Base-by-base conservation (phyloP, 2,329 filamentous ascomycete species). In the Beauveria pseudobassiana region DNA sequence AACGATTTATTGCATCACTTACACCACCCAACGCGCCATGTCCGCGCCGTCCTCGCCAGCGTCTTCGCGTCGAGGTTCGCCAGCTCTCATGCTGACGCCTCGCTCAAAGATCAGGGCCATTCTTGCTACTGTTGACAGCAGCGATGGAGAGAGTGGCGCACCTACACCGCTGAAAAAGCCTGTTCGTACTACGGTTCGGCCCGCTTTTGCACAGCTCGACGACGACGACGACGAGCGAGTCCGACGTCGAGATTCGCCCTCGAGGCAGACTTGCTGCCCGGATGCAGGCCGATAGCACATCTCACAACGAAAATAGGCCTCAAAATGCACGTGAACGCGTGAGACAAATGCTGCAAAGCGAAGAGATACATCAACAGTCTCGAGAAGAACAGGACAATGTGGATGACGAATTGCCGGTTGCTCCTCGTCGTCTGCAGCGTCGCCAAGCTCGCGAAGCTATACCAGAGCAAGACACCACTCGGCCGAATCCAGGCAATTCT, bases 261-360 rank as follows among this genome's bases (percentile, higher is more conserved):
- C 80, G 82, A 60, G 87, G 87, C 26, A 82, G 83, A 58, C 77
- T 90, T 66, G 87, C 87, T 14, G 80, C 87, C 18, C 80, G 84
- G 57, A 85, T 91, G 80, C 80, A 82, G 64, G 80, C 71, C 38
- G 61, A 66, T 9, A 66, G 66, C 12, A 63, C 60, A 26, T 40
- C 60, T 28, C 24, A 28, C 42, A 55, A 54, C n/a, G 57, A 26
- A 26, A 67, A 67, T 1, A 64, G 68, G 28, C 62, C 69, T 2
- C 72, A 72, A 49, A 74, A 71, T 52, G 73, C 75, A 4, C 71
- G 74, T 56, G 76, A 79, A 63, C 75, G 78, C 63, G 73, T 77
- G 42, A 78, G 71, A 67, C 77, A 75, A 67, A 73, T 78, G 69
- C 68, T 82, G 14, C 68, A 76, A 61, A 66, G 65, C 40, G 66